Conservation (phyloP, 352 stramenopile genomes). For the Phytopythium helicoides region DNA sequence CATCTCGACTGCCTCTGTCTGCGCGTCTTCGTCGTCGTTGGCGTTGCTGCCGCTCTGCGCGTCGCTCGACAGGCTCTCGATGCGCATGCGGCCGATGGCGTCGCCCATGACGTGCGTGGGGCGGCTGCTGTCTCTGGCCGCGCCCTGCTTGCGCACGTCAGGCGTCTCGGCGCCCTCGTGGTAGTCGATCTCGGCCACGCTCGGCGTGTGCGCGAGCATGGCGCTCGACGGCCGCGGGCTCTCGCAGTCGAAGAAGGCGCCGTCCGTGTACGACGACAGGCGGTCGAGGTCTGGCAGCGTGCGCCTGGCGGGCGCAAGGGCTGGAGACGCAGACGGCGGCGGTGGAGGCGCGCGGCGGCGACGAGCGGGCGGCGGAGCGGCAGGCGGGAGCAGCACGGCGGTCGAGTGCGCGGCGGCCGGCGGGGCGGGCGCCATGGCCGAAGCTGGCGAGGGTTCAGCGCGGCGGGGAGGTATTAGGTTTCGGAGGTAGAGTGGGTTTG, state of each 20-base stretch:
- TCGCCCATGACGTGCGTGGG: conserved; percentile 21
- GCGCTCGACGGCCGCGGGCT: conserved; percentile 23
- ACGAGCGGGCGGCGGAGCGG: neutral
- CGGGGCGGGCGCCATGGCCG: neutral
- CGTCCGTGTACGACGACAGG: conserved; percentile 44
- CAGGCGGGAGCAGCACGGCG: neutral
- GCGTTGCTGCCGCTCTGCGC: neutral
- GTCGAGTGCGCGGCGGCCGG: neutral
- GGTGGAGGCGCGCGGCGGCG: neutral
- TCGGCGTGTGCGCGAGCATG: conserved; percentile 22
- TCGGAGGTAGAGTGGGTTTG: neutral
- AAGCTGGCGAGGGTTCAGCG: neutral
- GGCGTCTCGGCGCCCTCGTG: conserved; percentile 4
- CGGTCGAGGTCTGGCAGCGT: conserved; percentile 24
- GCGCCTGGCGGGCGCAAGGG: conserved; percentile 2
- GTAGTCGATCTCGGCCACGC: conserved; percentile 8
- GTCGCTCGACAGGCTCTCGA: conserved; percentile 25
- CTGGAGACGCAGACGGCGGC: no score
- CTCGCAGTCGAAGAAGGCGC: conserved; percentile 41
- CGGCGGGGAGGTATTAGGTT: neutral
- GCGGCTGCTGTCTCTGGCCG: conserved; percentile 3
- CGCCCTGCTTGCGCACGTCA: no score
- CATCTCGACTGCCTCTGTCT: no score
- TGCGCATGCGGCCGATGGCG: conserved; percentile 19
- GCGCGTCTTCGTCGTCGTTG: conserved; percentile 6